Percentiles rank a stretch among this genome's conserved stretches.
Conservation (phyloP, 1,284 basidiomycete species). For the Puccinia horiana region DNA sequence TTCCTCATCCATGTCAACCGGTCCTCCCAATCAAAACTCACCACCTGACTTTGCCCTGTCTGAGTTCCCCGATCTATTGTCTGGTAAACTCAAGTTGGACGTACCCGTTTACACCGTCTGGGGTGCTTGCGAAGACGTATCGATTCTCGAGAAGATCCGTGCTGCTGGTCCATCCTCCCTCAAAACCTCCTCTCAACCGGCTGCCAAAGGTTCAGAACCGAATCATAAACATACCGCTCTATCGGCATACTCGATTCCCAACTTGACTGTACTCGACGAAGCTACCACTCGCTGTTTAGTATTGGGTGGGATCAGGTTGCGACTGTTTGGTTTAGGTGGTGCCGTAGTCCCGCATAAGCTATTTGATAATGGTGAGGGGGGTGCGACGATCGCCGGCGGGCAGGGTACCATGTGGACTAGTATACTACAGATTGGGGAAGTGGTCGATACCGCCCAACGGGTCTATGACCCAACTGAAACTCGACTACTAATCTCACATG, state of each 20-base stretch:
- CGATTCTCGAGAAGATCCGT: constrained; percentile 66
- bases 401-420: constrained; percentile 99
- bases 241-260: constrained; percentile 63
- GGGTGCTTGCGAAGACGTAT: constrained; percentile 95
- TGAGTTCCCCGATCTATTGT: constrained; percentile 87
- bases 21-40: constrained; percentile 54
- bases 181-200: constrained; percentile 36
- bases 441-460: constrained; percentile 93
- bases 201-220: constrained; percentile 11
- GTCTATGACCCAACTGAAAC: constrained; percentile 86
- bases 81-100: constrained; percentile 75
- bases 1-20: constrained; percentile 63
- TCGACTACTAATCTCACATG: constrained; percentile 86
- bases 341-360: constrained; percentile 95
- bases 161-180: constrained; percentile 53
- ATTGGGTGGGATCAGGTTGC: constrained; percentile 86
- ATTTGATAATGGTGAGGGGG: constrained; percentile 93
- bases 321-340: constrained; percentile 90
- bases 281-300: constrained; percentile 86
- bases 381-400: constrained; percentile 92
- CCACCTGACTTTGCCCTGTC: constrained; percentile 66
- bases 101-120: constrained; percentile 95
- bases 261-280: constrained; percentile 89
- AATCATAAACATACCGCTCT: constrained; percentile 39
- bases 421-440: constrained; percentile 92